These are phyloP conservation scores for Globisporangium megalacanthum DNA, from an alignment of 352 stramenopile species.

Conservation along the genomic window DNA sequence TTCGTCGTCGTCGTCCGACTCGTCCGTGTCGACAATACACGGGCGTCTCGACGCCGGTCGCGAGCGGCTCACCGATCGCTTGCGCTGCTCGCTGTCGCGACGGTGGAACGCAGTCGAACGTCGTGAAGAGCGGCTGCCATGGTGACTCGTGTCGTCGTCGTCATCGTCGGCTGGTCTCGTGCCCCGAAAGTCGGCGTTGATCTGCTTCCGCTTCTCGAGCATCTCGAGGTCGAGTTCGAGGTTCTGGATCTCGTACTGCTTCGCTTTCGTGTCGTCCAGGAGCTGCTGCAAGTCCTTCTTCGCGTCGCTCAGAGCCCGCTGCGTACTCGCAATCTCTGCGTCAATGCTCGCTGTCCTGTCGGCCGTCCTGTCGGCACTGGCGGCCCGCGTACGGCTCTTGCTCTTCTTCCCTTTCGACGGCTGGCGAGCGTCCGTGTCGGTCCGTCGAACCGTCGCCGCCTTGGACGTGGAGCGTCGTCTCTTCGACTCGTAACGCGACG, in stretches of 20 bases:
- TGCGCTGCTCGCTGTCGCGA: slow-evolving; percentile 10
- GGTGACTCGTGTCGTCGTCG: too few species aligned
- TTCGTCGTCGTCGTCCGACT: slow-evolving; percentile 45
- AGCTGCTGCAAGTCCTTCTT: slow-evolving; percentile 42
- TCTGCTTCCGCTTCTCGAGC: slow-evolving; percentile 47
- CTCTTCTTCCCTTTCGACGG: slow-evolving; percentile 18
- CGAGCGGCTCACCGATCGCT: slow-evolving; percentile 26
- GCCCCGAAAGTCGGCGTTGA: slow-evolving; percentile 22
- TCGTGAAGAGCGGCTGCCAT: too few species aligned
- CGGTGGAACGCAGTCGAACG: background rate
- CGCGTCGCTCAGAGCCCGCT: slow-evolving; percentile 36
- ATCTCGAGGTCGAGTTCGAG: slow-evolving; percentile 57
- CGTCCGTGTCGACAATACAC: slow-evolving; percentile 63
- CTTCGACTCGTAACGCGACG: background rate
- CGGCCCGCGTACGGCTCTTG: slow-evolving; percentile 8
- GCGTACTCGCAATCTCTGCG: slow-evolving; percentile 33
- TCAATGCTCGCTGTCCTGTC: slow-evolving; percentile 33
- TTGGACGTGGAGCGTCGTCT: slow-evolving; percentile 9
- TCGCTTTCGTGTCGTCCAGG: slow-evolving; percentile 34
- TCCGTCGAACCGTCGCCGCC: slow-evolving; percentile 1
- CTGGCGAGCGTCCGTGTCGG: slow-evolving; percentile 15
- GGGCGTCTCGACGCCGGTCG: slow-evolving; percentile 40
- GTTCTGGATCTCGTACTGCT: slow-evolving; percentile 64
- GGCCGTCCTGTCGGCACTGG: background rate
- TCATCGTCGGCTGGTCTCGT: too few species aligned